Evolutionary conservation across 2,329 filamentous ascomycete species (phyloP), one percentile per base, ranked within the genome.

Genomic region (Clonostachys chloroleuca): DNA sequence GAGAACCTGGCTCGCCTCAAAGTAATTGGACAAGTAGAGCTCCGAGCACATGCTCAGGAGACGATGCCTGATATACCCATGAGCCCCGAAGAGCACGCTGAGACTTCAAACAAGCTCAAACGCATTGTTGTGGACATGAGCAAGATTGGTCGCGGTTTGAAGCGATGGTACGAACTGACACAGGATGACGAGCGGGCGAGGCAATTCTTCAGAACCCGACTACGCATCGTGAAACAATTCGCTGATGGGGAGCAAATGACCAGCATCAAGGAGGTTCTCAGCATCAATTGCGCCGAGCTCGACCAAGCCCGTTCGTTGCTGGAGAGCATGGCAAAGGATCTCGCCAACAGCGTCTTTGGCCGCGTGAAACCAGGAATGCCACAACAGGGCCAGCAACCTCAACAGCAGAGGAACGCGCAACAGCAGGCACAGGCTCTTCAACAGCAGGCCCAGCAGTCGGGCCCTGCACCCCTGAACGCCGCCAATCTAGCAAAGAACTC

Each of bases 211-310:
- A 70, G 69, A 54, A 68, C 67, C 51, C 76, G 79, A 49, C 62
- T 70, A 30, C 77, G 76, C 12, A 65, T 84, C 34, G 54, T 70
- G 1, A 71, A 69, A 41, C 81, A 84, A 54, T 84, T 80, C 50
- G 56, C 59, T 5, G 74, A 81, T 48, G 71, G 70, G 13, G 71
- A 77, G 2, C 61, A 64, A 43, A 70, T 77, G 67, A 64, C 57
- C 3, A 61, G 63, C 2, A 60, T 73, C 12, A 78, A 73, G 51
- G 66, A 73, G 7, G 61, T 59, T 3, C 78, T 84, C 42, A 79
- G 76, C 20, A 74, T 84, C 16, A 65, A 61, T n/a, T 58, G 65
- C 0, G 55, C 66, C 5, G 81, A 84, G 44, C 58, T 83, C 18
- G 75, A 81, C 30, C 64, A 72, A 24, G 69, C 71, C 33, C 66